These are phyloP conservation scores for Luffa acutangula DNA, from an alignment of 306 rosid species.

Conservation along the genomic window DNA sequence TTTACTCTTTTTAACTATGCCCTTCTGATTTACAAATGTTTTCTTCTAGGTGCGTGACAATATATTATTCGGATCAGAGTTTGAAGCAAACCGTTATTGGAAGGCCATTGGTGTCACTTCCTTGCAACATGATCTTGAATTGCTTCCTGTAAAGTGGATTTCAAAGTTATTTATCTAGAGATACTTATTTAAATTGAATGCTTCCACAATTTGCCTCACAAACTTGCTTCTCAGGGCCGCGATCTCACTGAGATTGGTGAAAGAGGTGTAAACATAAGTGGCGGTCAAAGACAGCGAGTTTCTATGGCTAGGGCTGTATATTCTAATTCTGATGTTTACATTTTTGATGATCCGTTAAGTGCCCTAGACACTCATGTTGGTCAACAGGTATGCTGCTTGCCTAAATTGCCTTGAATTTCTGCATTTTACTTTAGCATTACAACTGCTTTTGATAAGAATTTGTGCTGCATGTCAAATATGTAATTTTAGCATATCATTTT, in stretches of 20 bases:
- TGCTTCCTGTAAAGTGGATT: slow-evolving; percentile 64
- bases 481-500: not conserved
- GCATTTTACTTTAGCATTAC: not conserved
- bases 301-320: slow-evolving; percentile 87
- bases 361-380: slow-evolving; percentile 90
- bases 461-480: not conserved
- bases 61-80: slow-evolving; percentile 66
- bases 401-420: slow-evolving; percentile 8
- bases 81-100: slow-evolving; percentile 48
- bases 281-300: slow-evolving; percentile 93
- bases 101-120: slow-evolving; percentile 61
- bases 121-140: slow-evolving; percentile 59
- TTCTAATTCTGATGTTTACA: slow-evolving; percentile 69
- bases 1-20: not conserved
- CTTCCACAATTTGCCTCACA: not conserved
- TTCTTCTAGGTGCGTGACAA: slow-evolving; percentile 66
- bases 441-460: not conserved
- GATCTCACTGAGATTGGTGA: slow-evolving; percentile 93
- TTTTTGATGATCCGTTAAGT: slow-evolving; percentile 91
- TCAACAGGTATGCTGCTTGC: slow-evolving; percentile 46
- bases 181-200: slow-evolving; percentile 7
- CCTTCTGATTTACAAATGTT: slow-evolving; percentile 12
- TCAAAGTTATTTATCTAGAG: slow-evolving; percentile 4
- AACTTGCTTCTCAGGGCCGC: slow-evolving; percentile 37
- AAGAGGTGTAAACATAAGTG: slow-evolving; percentile 90